phyloP scores from a whole-genome alignment of 257 asterid genomes.

The Agastache rugosa region DNA sequence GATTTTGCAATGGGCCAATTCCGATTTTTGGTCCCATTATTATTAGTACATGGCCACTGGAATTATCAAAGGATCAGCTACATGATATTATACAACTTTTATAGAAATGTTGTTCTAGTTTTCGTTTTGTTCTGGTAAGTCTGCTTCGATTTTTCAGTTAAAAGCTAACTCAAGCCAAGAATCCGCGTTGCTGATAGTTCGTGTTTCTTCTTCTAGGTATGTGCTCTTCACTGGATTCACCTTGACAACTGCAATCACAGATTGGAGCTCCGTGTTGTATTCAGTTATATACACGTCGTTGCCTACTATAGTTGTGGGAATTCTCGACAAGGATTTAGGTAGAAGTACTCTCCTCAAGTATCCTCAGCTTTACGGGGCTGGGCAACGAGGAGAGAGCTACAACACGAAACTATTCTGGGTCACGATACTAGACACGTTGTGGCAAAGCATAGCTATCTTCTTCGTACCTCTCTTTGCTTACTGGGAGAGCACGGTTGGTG shows the following conservation, averaged over 20 bases:
- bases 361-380: slow-evolving; percentile 89
- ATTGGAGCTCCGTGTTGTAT: slow-evolving; percentile 95
- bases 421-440: slow-evolving; percentile 77
- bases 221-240: slow-evolving; percentile 82
- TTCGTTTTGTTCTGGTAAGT: slow-evolving; percentile 92
- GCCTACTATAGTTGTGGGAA: slow-evolving; percentile 85
- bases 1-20: slow-evolving; percentile 99
- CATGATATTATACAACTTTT: slow-evolving; percentile 93
- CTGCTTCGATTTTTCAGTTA: not conserved
- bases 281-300: slow-evolving; percentile 83
- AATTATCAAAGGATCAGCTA: slow-evolving; percentile 95
- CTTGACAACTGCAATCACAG: slow-evolving; percentile 89
- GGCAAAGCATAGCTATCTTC: slow-evolving; percentile 89
- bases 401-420: slow-evolving; percentile 77
- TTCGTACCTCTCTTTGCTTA: slow-evolving; percentile 77
- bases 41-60: slow-evolving; percentile 98
- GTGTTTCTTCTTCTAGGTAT: slow-evolving; percentile 59
- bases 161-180: not conserved
- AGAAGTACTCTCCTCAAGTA: slow-evolving; percentile 70
- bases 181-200: slow-evolving; percentile 6
- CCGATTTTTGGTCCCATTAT: slow-evolving; percentile 89
- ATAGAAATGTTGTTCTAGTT: slow-evolving; percentile 85
- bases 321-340: slow-evolving; percentile 87
- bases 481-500: slow-evolving; percentile 67
- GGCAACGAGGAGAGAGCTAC: slow-evolving; percentile 89